Conservation (phyloP, 106 monocot species). For the Apostasia shenzhenica region DNA sequence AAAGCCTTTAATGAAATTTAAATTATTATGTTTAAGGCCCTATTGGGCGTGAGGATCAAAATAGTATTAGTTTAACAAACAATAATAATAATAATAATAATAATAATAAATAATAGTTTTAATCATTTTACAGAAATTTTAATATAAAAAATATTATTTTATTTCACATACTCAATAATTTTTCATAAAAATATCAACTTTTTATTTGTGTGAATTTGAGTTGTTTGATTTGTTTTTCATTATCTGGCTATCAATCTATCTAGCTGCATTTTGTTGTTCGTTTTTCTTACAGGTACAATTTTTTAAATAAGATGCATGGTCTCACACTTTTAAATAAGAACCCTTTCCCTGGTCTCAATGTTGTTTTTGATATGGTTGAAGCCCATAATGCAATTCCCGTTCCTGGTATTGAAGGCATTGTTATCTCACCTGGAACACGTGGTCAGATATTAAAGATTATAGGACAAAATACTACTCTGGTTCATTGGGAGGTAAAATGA, state of each 20-base stretch:
- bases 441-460: constrained; percentile 68
- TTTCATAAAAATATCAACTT: too few relatives aligned
- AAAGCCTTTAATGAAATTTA: too few relatives aligned
- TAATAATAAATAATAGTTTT: too few relatives aligned
- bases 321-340: constrained; percentile 44
- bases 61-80: too few relatives aligned
- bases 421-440: constrained; percentile 51
- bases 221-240: too few relatives aligned
- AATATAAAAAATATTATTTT: too few relatives aligned
- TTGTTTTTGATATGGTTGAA: constrained; percentile 33
- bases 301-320: constrained; percentile 61
- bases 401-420: constrained; percentile 61
- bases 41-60: too few relatives aligned
- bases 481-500: constrained; percentile 79
- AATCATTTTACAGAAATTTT: too few relatives aligned
- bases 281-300: constrained; percentile 58
- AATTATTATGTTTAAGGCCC: too few relatives aligned
- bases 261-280: neutral
- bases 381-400: constrained; percentile 31
- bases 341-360: constrained; percentile 15
- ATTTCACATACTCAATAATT: too few relatives aligned
- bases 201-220: too few relatives aligned
- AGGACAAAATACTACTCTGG: constrained; percentile 46
- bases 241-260: neutral
- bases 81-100: too few relatives aligned